These are phyloP conservation scores for Naganishia albida DNA, from an alignment of 1,284 basidiomycete genomes.

Conservation along the genomic window DNA sequence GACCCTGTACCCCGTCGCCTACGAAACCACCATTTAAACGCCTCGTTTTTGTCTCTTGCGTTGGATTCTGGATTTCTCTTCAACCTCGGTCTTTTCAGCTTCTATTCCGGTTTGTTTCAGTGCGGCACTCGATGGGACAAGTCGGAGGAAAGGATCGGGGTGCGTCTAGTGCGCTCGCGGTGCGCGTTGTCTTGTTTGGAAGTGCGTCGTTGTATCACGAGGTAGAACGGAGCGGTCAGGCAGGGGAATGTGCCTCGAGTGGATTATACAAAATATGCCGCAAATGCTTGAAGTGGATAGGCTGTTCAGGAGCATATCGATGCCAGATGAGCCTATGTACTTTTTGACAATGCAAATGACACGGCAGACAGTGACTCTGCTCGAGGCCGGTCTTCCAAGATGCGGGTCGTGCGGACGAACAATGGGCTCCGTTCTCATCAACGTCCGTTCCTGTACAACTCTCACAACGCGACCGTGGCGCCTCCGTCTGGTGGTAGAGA, in stretches of 20 bases:
- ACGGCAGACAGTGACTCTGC: too few species aligned
- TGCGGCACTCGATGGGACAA: constrained; percentile 25
- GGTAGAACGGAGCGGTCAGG: constrained; percentile 17
- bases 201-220: constrained; percentile 21
- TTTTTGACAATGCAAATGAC: too few species aligned
- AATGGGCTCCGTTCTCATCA: too few species aligned
- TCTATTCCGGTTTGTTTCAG: constrained; percentile 12
- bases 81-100: constrained; percentile 4
- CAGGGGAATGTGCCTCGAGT: constrained; percentile 10
- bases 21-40: constrained; percentile 56
- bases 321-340: too few species aligned
- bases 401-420: too few species aligned
- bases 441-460: too few species aligned
- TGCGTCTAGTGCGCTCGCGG: constrained; percentile 17
- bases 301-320: too few species aligned
- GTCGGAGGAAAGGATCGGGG: constrained; percentile 24
- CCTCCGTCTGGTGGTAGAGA: too few species aligned
- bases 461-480: too few species aligned
- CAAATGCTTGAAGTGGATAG: background rate
- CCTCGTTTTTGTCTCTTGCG: background rate
- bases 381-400: too few species aligned
- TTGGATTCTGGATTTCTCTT: constrained; percentile 5
- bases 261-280: constrained; percentile 30
- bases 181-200: constrained; percentile 10
- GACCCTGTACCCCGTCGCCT: constrained; percentile 88